Evolutionary conservation across 306 rosid genomes (phyloP).

Genomic region (Casuarina equisetifolia): DNA sequence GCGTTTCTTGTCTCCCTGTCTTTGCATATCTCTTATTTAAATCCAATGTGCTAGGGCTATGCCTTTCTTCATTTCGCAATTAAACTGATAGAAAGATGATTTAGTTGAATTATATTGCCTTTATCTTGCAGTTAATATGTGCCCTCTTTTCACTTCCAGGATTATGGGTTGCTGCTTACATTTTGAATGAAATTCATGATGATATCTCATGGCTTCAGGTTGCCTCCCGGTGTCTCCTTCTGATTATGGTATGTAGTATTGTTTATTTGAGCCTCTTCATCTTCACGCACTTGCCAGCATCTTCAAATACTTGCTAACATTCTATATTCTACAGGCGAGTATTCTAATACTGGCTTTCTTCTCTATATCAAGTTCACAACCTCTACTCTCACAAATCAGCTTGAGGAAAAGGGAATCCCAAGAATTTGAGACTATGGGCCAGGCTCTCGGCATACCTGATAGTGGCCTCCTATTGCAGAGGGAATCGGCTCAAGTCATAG

Average conservation of each 20-base stretch:
- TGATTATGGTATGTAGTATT: conserved; percentile 60
- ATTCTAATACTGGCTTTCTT: conserved; percentile 76
- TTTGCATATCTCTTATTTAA: neutral
- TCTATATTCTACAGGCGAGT: conserved; percentile 67
- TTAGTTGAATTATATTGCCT: conserved; percentile 5
- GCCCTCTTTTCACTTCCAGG: conserved; percentile 50
- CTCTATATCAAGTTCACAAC: conserved; percentile 94
- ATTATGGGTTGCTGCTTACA: conserved; percentile 76
- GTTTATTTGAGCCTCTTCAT: conserved; percentile 10
- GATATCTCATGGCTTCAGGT: conserved; percentile 81
- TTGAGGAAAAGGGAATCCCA: conserved; percentile 71
- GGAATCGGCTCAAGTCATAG: conserved; percentile 53
- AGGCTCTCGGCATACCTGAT: conserved; percentile 94
- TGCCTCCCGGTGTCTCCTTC: conserved; percentile 77
- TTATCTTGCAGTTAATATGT: conserved; percentile 19
- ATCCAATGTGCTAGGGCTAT: neutral
- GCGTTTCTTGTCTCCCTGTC: neutral
- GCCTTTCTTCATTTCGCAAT: neutral
- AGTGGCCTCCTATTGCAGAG: conserved; percentile 64
- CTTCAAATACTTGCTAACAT: conserved; percentile 31
- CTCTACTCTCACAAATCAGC: conserved; percentile 92
- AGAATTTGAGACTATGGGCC: conserved; percentile 82
- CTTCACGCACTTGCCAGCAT: conserved; percentile 15
- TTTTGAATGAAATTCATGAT: conserved; percentile 81
- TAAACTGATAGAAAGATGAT: neutral